phyloP scores from a whole-genome alignment of 768 basidiomycete species.

The Bullera alba region DNA sequence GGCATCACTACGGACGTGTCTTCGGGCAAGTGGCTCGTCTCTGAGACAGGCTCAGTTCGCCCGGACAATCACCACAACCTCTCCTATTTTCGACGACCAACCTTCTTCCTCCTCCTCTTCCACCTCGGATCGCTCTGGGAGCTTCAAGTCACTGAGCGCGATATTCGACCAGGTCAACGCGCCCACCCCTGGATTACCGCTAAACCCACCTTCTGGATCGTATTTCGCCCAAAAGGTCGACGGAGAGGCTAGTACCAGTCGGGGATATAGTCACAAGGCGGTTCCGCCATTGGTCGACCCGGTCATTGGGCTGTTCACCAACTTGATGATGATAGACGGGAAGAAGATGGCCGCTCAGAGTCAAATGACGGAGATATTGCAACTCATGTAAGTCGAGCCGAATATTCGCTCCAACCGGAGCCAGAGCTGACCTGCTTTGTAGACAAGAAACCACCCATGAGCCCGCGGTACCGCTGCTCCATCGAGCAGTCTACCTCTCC shows the following conservation, averaged over 20 bases:
- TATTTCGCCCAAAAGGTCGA: too few relatives aligned
- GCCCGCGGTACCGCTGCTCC: slow-evolving; percentile 72
- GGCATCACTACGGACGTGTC: too few relatives aligned
- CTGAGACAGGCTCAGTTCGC: too few relatives aligned
- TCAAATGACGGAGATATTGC: slow-evolving; percentile 25
- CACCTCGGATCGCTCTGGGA: too few relatives aligned
- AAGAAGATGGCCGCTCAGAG: slow-evolving; percentile 39
- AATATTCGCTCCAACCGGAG: not conserved
- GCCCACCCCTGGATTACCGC: too few relatives aligned
- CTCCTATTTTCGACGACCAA: too few relatives aligned
- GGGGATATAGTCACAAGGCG: slow-evolving; percentile 27
- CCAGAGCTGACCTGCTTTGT: not conserved
- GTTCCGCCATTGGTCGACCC: slow-evolving; percentile 41
- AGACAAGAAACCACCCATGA: slow-evolving; percentile 68
- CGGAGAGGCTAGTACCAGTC: not conserved
- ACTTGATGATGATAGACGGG: slow-evolving; percentile 45
- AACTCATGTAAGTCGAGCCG: slow-evolving; percentile 26
- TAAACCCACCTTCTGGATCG: too few relatives aligned
- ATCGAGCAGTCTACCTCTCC: slow-evolving; percentile 60
- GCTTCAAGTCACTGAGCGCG: too few relatives aligned
- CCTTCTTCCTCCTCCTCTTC: too few relatives aligned
- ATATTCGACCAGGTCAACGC: too few relatives aligned
- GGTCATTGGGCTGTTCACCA: slow-evolving; percentile 39
- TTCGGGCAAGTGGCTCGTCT: too few relatives aligned
- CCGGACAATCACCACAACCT: too few relatives aligned